These are phyloP conservation scores for Cornus kousa DNA, from an alignment of 148 eudicot genomes.

Conservation along the genomic window DNA sequence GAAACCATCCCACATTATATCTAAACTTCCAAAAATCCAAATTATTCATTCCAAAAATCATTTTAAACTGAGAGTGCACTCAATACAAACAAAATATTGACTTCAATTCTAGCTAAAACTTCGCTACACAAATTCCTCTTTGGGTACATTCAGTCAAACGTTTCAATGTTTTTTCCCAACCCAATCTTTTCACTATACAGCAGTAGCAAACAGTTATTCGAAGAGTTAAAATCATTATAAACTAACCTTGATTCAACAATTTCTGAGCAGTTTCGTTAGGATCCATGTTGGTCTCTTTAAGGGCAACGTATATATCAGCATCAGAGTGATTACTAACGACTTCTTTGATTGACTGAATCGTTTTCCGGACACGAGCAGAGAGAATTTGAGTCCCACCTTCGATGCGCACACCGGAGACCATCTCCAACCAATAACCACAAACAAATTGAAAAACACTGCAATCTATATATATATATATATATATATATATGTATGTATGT, in stretches of 20 bases:
- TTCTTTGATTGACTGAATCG: slow-evolving; percentile 71
- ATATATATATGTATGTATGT: neutral
- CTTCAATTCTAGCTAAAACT: neutral
- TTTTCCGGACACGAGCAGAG: slow-evolving; percentile 42
- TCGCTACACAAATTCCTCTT: neutral
- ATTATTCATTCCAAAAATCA: neutral
- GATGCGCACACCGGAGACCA: slow-evolving; percentile 41
- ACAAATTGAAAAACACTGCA: neutral
- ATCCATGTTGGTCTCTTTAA: slow-evolving; percentile 74
- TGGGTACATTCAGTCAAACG: neutral
- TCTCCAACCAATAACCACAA: slow-evolving; percentile 23
- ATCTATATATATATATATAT: neutral
- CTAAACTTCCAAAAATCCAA: neutral
- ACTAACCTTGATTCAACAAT: slow-evolving; percentile 70
- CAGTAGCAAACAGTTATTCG: neutral
- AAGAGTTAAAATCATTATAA: neutral
- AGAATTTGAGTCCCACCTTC: slow-evolving; percentile 53
- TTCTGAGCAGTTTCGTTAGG: slow-evolving; percentile 72
- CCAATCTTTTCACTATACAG: neutral
- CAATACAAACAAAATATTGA: neutral
- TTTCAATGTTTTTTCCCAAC: too few relatives aligned
- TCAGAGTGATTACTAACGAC: slow-evolving; percentile 71
- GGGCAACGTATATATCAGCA: slow-evolving; percentile 64
- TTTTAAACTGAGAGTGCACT: neutral
- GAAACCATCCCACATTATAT: neutral